These are phyloP conservation scores for Naganishia vaughanmartiniae DNA, from an alignment of 768 basidiomycete genomes.

Conservation along the genomic window DNA sequence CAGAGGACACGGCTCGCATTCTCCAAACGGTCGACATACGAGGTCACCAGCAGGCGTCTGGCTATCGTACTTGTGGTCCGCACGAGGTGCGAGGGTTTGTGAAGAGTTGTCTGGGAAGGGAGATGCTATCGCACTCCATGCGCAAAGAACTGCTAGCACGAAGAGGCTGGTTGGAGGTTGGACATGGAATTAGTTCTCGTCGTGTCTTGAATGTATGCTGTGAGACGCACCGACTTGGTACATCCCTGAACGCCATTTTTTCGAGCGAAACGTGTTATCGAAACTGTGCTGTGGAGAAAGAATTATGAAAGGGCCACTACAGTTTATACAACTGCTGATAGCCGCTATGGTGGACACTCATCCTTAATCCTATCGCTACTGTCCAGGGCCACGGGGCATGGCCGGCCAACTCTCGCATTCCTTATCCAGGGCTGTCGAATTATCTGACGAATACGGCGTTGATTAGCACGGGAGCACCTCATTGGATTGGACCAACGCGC, in stretches of 20 bases:
- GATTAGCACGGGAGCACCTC: no score
- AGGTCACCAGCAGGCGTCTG: conserved; percentile 35
- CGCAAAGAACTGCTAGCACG: neutral
- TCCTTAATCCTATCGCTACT: no score
- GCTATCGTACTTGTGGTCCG: conserved; percentile 8
- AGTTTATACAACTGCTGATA: no score
- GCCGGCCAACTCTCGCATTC: no score
- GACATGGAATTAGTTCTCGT: neutral
- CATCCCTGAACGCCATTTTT: neutral
- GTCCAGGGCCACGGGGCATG: no score
- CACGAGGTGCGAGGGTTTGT: neutral
- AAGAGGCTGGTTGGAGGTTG: neutral
- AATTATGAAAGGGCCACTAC: neutral
- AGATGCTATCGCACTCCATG: neutral
- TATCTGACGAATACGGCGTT: no score
- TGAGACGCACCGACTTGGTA: neutral
- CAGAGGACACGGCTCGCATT: conserved; percentile 56
- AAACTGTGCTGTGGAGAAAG: neutral
- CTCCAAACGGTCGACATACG: conserved; percentile 53
- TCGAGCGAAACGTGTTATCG: neutral
- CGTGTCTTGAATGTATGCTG: neutral
- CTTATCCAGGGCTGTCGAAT: no score
- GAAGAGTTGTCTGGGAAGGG: neutral
- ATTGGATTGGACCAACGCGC: no score
- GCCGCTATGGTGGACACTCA: no score